These are phyloP conservation scores for Alternaria sp. DNA, from an alignment of 2,329 filamentous ascomycete genomes.

Conservation along the genomic window DNA sequence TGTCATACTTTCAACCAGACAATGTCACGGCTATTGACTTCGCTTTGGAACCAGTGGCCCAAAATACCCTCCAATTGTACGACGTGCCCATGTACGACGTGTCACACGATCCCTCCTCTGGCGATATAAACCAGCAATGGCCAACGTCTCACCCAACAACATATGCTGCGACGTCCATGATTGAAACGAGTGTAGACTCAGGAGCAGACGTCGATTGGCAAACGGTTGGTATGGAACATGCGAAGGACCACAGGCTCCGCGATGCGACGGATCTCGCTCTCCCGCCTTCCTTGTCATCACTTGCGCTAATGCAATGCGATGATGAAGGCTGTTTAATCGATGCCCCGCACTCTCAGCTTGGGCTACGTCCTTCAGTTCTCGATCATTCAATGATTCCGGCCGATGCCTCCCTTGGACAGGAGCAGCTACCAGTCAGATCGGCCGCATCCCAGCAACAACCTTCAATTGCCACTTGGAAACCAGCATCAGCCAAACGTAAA, in stretches of 20 bases:
- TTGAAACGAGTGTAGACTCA: neutral
- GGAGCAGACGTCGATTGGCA: neutral
- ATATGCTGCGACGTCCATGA: neutral
- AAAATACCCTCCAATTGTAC: neutral
- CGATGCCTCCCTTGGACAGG: neutral
- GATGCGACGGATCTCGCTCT: neutral
- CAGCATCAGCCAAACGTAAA: conserved; percentile 44
- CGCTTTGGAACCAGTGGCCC: conserved; percentile 15
- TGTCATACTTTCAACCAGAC: neutral
- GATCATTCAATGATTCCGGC: neutral
- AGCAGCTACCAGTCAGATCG: neutral
- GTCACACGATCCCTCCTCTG: neutral
- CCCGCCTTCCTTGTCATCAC: conserved; percentile 10
- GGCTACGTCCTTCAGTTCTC: neutral
- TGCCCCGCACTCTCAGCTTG: neutral
- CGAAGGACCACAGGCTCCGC: neutral
- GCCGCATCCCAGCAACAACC: conserved; percentile 16
- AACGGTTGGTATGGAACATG: neutral
- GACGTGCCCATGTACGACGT: conserved; percentile 8
- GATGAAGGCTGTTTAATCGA: neutral
- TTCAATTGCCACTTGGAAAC: conserved; percentile 30
- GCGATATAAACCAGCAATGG: conserved; percentile 2
- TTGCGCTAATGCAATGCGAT: neutral
- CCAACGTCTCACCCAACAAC: neutral
- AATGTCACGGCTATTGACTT: conserved; percentile 36